Percentiles rank a stretch among this genome's conserved stretches.
Conservation (phyloP, 495 filamentous ascomycete genomes). For the Penicilliopsis zonata region DNA sequence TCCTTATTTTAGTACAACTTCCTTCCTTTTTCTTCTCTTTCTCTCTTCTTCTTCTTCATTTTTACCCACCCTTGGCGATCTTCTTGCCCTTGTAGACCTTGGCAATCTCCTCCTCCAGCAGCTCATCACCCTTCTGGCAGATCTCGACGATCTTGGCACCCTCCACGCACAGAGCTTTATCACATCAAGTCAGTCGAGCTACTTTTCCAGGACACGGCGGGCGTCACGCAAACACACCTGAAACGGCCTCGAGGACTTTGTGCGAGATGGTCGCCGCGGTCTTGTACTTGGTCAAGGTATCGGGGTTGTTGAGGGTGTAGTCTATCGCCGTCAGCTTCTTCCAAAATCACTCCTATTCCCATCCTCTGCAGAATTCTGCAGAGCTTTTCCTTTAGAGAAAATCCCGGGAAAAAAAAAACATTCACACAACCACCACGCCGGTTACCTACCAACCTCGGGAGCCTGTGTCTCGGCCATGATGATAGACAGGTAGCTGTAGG, state of each 20-base stretch:
- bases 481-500: too few species aligned
- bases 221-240: slow-evolving; percentile 29
- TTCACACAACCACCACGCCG: neutral
- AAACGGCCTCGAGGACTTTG: slow-evolving; percentile 81
- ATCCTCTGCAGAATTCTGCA: slow-evolving; percentile 5
- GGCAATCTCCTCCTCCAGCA: slow-evolving; percentile 81
- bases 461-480: slow-evolving; percentile 33
- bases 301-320: slow-evolving; percentile 90
- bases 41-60: too few species aligned
- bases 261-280: slow-evolving; percentile 88
- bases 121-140: slow-evolving; percentile 90
- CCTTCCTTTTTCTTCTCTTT: too few species aligned
- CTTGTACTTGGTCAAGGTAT: slow-evolving; percentile 98
- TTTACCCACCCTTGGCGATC: slow-evolving; percentile 64
- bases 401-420: slow-evolving; percentile 6
- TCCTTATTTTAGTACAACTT: too few species aligned
- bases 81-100: slow-evolving; percentile 99
- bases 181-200: too few species aligned
- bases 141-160: slow-evolving; percentile 84
- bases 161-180: slow-evolving; percentile 58
- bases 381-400: slow-evolving; percentile 21
- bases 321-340: slow-evolving; percentile 42
- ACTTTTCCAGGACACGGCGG: neutral
- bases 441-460: slow-evolving; percentile 35
- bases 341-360: too few species aligned